A percentile compares a stretch with the other conserved stretches of the same genome.
These are phyloP conservation scores for Delitschia confertaspora DNA, from an alignment of 495 filamentous ascomycete genomes.

Conservation along the genomic window DNA sequence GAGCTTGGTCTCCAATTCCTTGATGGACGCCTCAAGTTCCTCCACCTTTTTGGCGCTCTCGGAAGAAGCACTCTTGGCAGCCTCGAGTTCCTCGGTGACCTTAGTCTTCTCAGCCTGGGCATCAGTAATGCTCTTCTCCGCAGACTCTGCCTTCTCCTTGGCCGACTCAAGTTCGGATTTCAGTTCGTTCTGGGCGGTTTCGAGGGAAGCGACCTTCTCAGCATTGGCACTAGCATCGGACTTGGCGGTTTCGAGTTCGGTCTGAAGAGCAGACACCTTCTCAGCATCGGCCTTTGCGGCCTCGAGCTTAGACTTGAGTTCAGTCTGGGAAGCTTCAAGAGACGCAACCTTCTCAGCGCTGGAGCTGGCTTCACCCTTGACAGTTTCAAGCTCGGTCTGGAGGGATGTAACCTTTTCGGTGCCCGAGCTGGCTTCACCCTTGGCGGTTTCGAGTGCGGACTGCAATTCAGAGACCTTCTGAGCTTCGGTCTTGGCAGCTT, in stretches of 20 bases:
- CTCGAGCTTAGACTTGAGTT: constrained; percentile 8
- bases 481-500: background rate
- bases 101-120: constrained; percentile 5
- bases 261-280: constrained; percentile 1
- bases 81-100: background rate
- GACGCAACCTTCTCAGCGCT: constrained; percentile 7
- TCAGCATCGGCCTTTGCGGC: constrained; percentile 3
- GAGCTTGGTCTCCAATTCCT: constrained; percentile 1
- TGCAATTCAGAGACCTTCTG: constrained; percentile 6
- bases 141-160: constrained; percentile 5
- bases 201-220: background rate
- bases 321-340: background rate
- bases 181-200: background rate
- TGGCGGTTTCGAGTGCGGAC: background rate
- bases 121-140: constrained; percentile 4
- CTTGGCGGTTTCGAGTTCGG: constrained; percentile 3
- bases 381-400: constrained; percentile 1
- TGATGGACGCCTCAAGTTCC: background rate
- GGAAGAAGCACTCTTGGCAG: background rate
- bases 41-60: background rate
- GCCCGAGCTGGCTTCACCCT: background rate
- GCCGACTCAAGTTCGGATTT: constrained; percentile 2
- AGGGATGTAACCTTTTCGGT: constrained; percentile 1
- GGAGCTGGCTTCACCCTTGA: background rate
- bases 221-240: constrained; percentile 3